A percentile compares a stretch with the other conserved stretches of the same genome.
These are phyloP conservation scores for Pyracantha coccinea DNA, from an alignment of 331 rosid species.

Conservation along the genomic window DNA sequence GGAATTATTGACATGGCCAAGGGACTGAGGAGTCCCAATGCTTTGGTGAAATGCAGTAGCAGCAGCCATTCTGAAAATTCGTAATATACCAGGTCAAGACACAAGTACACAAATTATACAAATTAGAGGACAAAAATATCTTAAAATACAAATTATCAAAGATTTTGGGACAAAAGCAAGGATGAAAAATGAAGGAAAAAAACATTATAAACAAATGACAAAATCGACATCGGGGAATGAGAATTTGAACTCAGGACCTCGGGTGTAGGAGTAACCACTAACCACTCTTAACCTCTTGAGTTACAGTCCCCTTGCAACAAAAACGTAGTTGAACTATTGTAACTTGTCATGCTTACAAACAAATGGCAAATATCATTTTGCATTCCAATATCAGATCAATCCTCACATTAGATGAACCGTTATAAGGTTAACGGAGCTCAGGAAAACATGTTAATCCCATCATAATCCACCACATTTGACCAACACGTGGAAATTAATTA, in stretches of 20 bases:
- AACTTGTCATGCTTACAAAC: not conserved
- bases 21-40: slow-evolving; percentile 41
- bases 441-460: not conserved
- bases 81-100: not conserved
- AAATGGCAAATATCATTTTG: not conserved
- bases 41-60: slow-evolving; percentile 55
- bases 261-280: not conserved
- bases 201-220: not conserved
- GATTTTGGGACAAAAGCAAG: not conserved
- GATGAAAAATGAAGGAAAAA: not conserved
- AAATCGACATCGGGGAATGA: not conserved
- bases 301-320: not conserved
- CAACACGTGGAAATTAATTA: not conserved
- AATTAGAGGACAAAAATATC: not conserved
- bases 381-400: not conserved
- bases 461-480: not conserved
- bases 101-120: not conserved
- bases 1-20: slow-evolving; percentile 17
- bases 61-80: slow-evolving; percentile 74
- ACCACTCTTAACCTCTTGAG: not conserved
- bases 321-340: not conserved
- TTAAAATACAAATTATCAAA: not conserved
- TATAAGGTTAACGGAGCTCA: not conserved
- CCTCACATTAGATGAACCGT: not conserved
- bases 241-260: not conserved